These are phyloP conservation scores for Penicillium janthinellum DNA, from an alignment of 2,329 filamentous ascomycete genomes.

Conservation along the genomic window DNA sequence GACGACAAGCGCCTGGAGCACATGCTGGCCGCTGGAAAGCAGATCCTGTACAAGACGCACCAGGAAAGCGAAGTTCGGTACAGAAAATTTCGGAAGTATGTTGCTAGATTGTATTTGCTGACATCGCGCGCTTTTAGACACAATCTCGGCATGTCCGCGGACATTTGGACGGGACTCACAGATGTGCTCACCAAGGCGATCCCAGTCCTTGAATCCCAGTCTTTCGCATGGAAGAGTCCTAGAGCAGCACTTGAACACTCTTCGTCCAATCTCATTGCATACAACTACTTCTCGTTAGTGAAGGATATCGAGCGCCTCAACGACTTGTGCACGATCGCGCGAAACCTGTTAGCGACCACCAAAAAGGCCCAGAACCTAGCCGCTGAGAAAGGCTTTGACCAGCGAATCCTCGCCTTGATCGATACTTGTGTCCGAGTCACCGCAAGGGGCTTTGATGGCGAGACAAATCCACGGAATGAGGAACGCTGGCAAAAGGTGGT, in stretches of 20 bases:
- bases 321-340: conserved; percentile 62
- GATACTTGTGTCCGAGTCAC: conserved; percentile 67
- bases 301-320: conserved; percentile 66
- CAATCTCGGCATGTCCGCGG: conserved; percentile 57
- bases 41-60: conserved; percentile 60
- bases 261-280: conserved; percentile 63
- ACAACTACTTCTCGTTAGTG: conserved; percentile 59
- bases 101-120: neutral
- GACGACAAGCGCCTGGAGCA: conserved; percentile 60
- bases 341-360: conserved; percentile 64
- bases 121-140: conserved; percentile 42
- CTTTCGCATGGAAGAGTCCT: conserved; percentile 62
- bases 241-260: conserved; percentile 60
- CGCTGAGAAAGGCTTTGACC: conserved; percentile 61
- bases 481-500: conserved; percentile 68
- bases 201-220: conserved; percentile 62
- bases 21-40: conserved; percentile 62
- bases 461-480: conserved; percentile 62
- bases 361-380: conserved; percentile 65
- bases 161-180: conserved; percentile 63
- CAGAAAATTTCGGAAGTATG: conserved; percentile 6
- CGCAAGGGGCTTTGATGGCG: conserved; percentile 65
- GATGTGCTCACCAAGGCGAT: conserved; percentile 61
- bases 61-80: conserved; percentile 58
- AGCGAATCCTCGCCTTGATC: conserved; percentile 62